phyloP scores from a whole-genome alignment of 805 yeast genomes.

The Kodamaea sagamina region DNA sequence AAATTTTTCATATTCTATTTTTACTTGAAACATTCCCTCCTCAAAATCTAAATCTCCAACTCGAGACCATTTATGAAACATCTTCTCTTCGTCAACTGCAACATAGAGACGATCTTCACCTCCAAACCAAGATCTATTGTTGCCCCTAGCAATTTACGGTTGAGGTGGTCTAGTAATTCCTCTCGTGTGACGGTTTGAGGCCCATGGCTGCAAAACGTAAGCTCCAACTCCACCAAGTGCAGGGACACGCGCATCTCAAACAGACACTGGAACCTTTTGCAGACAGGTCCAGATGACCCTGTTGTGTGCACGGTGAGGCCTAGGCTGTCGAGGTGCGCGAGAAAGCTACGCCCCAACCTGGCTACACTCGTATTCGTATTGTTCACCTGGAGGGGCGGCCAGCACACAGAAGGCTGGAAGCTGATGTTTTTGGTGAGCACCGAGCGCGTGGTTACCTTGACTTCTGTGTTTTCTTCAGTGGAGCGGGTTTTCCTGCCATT shows the following conservation, averaged over 20 bases:
- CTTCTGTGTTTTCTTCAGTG: no score
- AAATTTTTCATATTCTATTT: slow-evolving; percentile 1
- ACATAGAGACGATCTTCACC: slow-evolving; percentile 13
- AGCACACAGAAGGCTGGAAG: no score
- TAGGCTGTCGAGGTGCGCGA: no score
- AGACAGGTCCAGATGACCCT: not conserved
- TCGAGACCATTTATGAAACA: slow-evolving; percentile 20
- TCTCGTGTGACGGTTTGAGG: slow-evolving; percentile 9
- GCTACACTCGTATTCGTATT: no score
- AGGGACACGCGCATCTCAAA: slow-evolving; percentile 10
- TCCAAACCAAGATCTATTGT: slow-evolving; percentile 13
- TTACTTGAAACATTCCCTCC: slow-evolving; percentile 1
- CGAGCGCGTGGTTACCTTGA: no score
- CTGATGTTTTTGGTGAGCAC: no score
- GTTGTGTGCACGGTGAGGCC: not conserved
- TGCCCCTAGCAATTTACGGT: slow-evolving; percentile 5
- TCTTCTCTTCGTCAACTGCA: slow-evolving; percentile 14
- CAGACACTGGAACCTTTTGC: slow-evolving; percentile 15
- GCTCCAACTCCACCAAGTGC: not conserved
- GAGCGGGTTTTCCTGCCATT: no score
- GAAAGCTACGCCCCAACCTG: no score
- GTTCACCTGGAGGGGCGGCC: no score
- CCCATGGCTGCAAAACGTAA: not conserved
- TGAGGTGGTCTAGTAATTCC: slow-evolving; percentile 8
- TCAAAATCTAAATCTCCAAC: slow-evolving; percentile 12